These are phyloP conservation scores for Beta lomatogona DNA, from an alignment of 179 eudicot species.

Conservation along the genomic window DNA sequence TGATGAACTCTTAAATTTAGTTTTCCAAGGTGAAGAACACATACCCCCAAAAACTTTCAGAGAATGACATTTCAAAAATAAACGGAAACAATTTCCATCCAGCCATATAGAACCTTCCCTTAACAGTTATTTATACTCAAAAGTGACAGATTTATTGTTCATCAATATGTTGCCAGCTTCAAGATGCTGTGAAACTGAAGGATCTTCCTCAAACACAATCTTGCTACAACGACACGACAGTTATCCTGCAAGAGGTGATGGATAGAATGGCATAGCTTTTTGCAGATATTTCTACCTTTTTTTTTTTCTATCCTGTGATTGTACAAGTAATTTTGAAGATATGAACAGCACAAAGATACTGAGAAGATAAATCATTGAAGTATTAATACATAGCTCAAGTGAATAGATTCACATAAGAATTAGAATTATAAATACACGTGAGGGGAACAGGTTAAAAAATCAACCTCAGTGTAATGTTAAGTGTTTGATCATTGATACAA, in stretches of 20 bases:
- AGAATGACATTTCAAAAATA: neutral
- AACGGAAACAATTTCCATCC: neutral
- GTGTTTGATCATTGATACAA: constrained; percentile 21
- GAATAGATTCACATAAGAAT: constrained; percentile 3
- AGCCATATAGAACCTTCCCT: neutral
- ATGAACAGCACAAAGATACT: neutral
- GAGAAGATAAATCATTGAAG: neutral
- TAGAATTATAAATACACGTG: constrained; percentile 8
- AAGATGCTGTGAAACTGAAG: constrained; percentile 60
- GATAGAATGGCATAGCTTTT: constrained; percentile 39
- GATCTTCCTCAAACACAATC: constrained; percentile 52
- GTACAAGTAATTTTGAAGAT: constrained; percentile 17
- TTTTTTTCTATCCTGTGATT: neutral
- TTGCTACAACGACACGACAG: constrained; percentile 55
- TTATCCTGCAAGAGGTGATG: constrained; percentile 79
- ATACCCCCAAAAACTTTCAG: too few relatives aligned
- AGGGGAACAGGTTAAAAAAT: constrained; percentile 13
- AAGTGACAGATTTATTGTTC: neutral
- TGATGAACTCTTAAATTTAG: too few relatives aligned
- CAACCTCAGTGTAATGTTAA: constrained; percentile 14
- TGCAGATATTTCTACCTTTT: neutral
- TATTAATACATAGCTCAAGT: constrained; percentile 1
- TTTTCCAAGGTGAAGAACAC: too few relatives aligned
- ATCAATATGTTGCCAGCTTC: constrained; percentile 48
- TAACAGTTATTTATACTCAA: neutral